Evolutionary conservation across 2,329 filamentous ascomycete species (phyloP).

Genomic region (Tolypocladium guangdongense): DNA sequence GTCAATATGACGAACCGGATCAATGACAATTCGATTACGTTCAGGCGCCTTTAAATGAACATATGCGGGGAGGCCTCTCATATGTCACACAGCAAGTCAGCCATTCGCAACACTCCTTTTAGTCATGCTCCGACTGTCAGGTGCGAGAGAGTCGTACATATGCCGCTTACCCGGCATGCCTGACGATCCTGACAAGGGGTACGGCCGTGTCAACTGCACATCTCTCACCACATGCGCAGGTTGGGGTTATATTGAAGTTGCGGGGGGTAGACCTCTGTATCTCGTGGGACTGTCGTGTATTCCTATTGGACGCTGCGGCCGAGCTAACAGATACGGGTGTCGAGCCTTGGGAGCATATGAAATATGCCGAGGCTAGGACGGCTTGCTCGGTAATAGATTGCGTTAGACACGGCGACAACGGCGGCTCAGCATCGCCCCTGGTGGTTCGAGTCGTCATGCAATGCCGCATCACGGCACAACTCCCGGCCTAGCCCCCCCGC

Average conservation of each 20-base stretch:
- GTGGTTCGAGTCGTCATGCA: background rate
- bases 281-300: background rate
- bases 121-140: background rate
- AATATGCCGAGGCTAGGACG: background rate
- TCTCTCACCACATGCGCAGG: background rate
- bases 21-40: background rate
- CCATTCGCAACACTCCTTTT: background rate
- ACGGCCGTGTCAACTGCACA: background rate
- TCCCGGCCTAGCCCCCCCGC: background rate
- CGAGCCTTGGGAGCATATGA: background rate
- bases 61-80: background rate
- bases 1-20: background rate
- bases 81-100: background rate
- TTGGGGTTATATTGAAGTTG: background rate
- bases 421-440: background rate
- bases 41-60: background rate
- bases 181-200: background rate
- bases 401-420: background rate
- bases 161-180: background rate
- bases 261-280: background rate
- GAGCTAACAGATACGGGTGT: background rate
- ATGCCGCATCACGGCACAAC: background rate
- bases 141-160: background rate
- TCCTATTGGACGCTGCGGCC: background rate
- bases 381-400: background rate